Conservation (phyloP, 2,329 filamentous ascomycete species). For the Mycosphaerella arachidis region DNA sequence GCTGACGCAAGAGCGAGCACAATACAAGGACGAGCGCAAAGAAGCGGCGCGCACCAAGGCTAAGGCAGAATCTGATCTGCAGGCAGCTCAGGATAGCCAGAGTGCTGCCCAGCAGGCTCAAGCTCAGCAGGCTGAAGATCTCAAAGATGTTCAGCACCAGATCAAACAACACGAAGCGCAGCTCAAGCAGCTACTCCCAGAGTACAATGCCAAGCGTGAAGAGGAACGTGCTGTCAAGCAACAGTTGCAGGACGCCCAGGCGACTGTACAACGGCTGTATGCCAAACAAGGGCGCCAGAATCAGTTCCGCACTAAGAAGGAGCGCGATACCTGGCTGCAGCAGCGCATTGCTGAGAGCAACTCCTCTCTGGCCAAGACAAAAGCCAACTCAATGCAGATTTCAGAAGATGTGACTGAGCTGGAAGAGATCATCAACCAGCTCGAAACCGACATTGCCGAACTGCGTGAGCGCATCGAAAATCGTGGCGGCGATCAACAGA, state of each 20-base stretch:
- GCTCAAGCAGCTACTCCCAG: slow-evolving; percentile 68
- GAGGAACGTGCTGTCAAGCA: slow-evolving; percentile 67
- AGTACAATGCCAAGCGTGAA: slow-evolving; percentile 67
- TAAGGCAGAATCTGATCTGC: slow-evolving; percentile 79
- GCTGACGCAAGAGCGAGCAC: slow-evolving; percentile 74
- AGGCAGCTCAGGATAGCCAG: slow-evolving; percentile 77
- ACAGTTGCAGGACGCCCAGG: slow-evolving; percentile 71
- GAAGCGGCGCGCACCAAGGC: slow-evolving; percentile 75
- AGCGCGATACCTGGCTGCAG: slow-evolving; percentile 78
- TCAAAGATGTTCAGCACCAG: slow-evolving; percentile 66
- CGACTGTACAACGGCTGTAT: slow-evolving; percentile 71
- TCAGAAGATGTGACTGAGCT: slow-evolving; percentile 75
- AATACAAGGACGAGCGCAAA: slow-evolving; percentile 84
- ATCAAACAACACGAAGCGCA: slow-evolving; percentile 74
- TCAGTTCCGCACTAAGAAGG: slow-evolving; percentile 80
- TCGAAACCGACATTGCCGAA: slow-evolving; percentile 68
- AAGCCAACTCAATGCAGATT: slow-evolving; percentile 77
- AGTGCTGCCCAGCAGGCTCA: slow-evolving; percentile 70
- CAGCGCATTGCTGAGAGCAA: slow-evolving; percentile 78
- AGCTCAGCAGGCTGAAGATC: slow-evolving; percentile 64
- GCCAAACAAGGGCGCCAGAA: slow-evolving; percentile 87
- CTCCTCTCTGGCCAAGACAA: slow-evolving; percentile 69
- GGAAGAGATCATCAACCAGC: slow-evolving; percentile 63
- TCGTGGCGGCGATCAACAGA: slow-evolving; percentile 68
- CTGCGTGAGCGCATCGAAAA: slow-evolving; percentile 71